Percentiles rank a stretch among this genome's conserved stretches.
Evolutionary conservation across 129 eudicot species (phyloP).

Genomic region (Pulicaria dysenterica): DNA sequence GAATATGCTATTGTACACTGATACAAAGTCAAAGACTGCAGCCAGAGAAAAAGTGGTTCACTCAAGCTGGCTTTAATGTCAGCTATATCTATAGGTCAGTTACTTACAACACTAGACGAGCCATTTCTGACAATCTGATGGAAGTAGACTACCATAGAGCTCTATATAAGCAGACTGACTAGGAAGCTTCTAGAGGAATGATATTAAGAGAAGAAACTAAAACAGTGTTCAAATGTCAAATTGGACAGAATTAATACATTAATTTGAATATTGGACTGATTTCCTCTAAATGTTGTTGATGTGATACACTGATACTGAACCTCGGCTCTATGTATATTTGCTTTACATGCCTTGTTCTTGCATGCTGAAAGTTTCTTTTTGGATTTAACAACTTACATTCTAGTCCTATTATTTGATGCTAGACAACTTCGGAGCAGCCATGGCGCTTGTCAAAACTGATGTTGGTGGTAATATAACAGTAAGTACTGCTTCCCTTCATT

Average conservation of each 20-base stretch:
- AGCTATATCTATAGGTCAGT: neutral
- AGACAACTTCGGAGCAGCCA: constrained; percentile 88
- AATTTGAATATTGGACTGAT: neutral
- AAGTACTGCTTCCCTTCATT: constrained; percentile 34
- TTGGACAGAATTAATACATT: neutral
- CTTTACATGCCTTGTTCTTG: neutral
- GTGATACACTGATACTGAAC: neutral
- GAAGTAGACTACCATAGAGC: neutral
- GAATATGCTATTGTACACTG: no score
- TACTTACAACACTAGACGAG: neutral
- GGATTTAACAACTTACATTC: constrained; percentile 21
- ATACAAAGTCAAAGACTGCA: no score
- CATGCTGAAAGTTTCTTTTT: neutral
- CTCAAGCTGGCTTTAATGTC: neutral
- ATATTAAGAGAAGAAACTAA: no score
- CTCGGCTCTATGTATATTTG: neutral
- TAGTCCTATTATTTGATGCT: constrained; percentile 15
- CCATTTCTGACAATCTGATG: neutral
- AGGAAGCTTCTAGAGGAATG: no score
- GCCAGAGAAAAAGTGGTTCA: neutral
- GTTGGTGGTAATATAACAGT: constrained; percentile 82
- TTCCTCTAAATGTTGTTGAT: neutral
- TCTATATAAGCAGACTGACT: no score
- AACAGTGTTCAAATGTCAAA: neutral
- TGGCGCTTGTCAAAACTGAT: constrained; percentile 83